A percentile compares a stretch with the other conserved stretches of the same genome.
phyloP scores from a whole-genome alignment of 306 rosid species.

The Argentina anserina region DNA sequence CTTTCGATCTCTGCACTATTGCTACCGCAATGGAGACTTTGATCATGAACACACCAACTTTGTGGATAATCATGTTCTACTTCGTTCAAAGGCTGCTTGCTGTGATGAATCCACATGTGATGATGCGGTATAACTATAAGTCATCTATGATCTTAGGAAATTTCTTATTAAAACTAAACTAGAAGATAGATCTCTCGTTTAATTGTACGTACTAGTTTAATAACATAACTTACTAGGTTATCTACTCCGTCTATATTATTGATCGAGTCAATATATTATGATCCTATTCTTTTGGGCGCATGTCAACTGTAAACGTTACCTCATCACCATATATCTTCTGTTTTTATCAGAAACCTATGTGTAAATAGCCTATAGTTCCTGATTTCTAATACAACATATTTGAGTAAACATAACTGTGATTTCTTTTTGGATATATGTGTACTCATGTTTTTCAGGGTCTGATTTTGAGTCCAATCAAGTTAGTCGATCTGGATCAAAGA shows the following conservation, averaged over 20 bases:
- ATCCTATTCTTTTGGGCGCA: no score
- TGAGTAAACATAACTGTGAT: neutral
- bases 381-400: neutral
- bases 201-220: neutral
- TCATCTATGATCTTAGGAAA: neutral
- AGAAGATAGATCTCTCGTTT: no score
- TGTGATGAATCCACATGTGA: neutral
- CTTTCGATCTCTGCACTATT: conserved; percentile 11
- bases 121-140: neutral
- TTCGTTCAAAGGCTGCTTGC: conserved; percentile 3
- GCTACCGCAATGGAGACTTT: conserved; percentile 2
- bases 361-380: no score
- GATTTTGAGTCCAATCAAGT: neutral
- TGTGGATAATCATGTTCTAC: no score
- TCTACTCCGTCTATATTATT: neutral
- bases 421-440: no score
- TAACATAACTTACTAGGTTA: neutral
- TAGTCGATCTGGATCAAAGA: neutral
- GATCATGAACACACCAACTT: neutral
- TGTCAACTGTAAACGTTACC: neutral
- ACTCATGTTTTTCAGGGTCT: neutral
- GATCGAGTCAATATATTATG: no score
- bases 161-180: no score
- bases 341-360: no score
- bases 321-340: no score